A percentile compares a stretch with the other conserved stretches of the same genome.
phyloP scores from a whole-genome alignment of 257 asterid species.

The Catharanthus roseus region DNA sequence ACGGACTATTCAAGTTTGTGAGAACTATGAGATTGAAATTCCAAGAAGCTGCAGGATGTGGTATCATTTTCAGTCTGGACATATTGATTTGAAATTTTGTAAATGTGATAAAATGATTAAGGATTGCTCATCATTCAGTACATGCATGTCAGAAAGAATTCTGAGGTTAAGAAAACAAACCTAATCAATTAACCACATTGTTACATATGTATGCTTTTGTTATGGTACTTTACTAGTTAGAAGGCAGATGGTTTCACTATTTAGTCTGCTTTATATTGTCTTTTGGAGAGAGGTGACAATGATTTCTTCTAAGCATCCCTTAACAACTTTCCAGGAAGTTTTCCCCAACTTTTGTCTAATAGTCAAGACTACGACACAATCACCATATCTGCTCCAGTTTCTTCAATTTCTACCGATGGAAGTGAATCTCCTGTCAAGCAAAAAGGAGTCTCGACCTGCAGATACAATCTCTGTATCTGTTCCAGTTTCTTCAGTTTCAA shows the following conservation, averaged over 20 bases:
- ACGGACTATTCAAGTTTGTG: slow-evolving; percentile 78
- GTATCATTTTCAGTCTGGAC: slow-evolving; percentile 32
- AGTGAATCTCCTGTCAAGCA: slow-evolving; percentile 42
- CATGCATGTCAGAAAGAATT: background rate
- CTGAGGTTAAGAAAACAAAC: background rate
- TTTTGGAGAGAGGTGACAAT: background rate
- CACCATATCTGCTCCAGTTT: slow-evolving; percentile 53
- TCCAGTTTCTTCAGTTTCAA: slow-evolving; percentile 60
- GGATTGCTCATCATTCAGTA: background rate
- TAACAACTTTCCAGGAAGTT: slow-evolving; percentile 37
- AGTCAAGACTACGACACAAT: slow-evolving; percentile 43
- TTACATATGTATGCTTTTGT: background rate
- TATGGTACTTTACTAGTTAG: background rate
- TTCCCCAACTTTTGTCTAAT: slow-evolving; percentile 27
- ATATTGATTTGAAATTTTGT: background rate
- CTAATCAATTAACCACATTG: background rate
- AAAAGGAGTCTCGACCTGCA: slow-evolving; percentile 33
- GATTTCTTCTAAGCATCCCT: slow-evolving; percentile 23
- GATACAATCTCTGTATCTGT: slow-evolving; percentile 45
- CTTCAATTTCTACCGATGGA: slow-evolving; percentile 58
- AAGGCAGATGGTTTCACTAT: background rate
- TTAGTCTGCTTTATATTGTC: slow-evolving; percentile 10
- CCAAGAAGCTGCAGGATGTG: slow-evolving; percentile 55
- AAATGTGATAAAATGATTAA: background rate
- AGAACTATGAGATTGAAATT: slow-evolving; percentile 75